Percentiles rank a stretch among this genome's conserved stretches.
These are phyloP conservation scores for Salix suchowensis DNA, from an alignment of 345 rosid species.

Conservation along the genomic window DNA sequence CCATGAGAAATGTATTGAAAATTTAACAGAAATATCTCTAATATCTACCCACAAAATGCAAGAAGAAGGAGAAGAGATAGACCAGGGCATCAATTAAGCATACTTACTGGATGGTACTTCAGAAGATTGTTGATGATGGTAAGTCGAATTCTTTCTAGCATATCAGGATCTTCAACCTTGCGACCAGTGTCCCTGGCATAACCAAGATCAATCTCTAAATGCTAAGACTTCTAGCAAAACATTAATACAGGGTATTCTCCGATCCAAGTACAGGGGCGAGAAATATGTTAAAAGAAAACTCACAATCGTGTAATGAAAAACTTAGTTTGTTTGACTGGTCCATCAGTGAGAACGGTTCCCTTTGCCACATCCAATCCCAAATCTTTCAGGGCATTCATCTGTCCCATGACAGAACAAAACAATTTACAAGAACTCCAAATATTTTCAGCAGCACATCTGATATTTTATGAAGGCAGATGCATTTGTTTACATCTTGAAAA, in stretches of 20 bases:
- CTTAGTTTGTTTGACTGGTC: slow-evolving; percentile 70
- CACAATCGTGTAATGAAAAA: slow-evolving; percentile 68
- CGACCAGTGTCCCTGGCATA: slow-evolving; percentile 65
- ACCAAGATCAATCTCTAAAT: slow-evolving; percentile 19
- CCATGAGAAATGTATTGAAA: not conserved
- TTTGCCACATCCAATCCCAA: slow-evolving; percentile 84
- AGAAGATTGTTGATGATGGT: slow-evolving; percentile 89
- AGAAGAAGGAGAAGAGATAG: not conserved
- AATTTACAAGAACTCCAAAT: not conserved
- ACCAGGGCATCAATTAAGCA: slow-evolving; percentile 7
- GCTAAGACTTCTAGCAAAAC: slow-evolving; percentile 18
- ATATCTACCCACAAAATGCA: not conserved
- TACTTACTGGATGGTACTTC: slow-evolving; percentile 90
- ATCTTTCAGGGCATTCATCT: slow-evolving; percentile 85
- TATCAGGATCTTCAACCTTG: slow-evolving; percentile 94
- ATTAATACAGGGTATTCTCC: not conserved
- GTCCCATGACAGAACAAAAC: slow-evolving; percentile 17
- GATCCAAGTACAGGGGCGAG: not conserved
- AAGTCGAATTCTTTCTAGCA: slow-evolving; percentile 83
- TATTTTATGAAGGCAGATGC: not conserved
- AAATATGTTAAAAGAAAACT: slow-evolving; percentile 26
- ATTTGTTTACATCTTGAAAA: not conserved
- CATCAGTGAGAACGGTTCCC: slow-evolving; percentile 78
- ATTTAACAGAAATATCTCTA: not conserved
- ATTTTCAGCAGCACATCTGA: not conserved